These are phyloP conservation scores for Cenchrus purpureus DNA, from an alignment of 176 grass and related monocot genomes.

Conservation along the genomic window DNA sequence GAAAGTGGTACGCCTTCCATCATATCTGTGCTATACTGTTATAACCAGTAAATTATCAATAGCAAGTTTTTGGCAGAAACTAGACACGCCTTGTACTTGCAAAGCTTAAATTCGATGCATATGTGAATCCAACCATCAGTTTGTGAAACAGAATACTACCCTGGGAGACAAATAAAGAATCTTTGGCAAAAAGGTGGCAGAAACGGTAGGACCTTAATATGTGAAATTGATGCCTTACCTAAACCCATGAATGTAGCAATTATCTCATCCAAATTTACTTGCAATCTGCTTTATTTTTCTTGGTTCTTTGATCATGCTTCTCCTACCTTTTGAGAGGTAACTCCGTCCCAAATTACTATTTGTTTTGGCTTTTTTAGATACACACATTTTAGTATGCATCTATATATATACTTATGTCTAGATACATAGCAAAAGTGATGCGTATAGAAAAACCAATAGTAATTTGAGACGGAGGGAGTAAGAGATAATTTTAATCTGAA, in stretches of 20 bases:
- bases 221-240: background rate
- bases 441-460: too few relatives aligned
- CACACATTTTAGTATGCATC: too few relatives aligned
- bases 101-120: conserved; percentile 4
- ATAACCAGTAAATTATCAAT: conserved; percentile 40
- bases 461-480: too few relatives aligned
- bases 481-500: background rate
- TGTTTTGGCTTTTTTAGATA: too few relatives aligned
- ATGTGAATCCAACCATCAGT: background rate
- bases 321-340: background rate
- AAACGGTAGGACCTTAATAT: background rate
- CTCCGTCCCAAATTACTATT: too few relatives aligned
- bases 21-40: conserved; percentile 5
- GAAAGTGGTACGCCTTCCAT: conserved; percentile 75
- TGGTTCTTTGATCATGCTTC: background rate
- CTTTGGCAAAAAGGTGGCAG: background rate
- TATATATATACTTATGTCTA: too few relatives aligned
- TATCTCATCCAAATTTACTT: too few relatives aligned
- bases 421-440: too few relatives aligned
- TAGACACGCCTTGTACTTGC: background rate
- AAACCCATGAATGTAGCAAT: background rate
- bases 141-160: background rate
- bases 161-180: conserved; percentile 39
- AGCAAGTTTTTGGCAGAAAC: background rate
- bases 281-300: background rate